Base-by-base conservation (phyloP, 768 basidiomycete genomes). In the Suillus plorans region DNA sequence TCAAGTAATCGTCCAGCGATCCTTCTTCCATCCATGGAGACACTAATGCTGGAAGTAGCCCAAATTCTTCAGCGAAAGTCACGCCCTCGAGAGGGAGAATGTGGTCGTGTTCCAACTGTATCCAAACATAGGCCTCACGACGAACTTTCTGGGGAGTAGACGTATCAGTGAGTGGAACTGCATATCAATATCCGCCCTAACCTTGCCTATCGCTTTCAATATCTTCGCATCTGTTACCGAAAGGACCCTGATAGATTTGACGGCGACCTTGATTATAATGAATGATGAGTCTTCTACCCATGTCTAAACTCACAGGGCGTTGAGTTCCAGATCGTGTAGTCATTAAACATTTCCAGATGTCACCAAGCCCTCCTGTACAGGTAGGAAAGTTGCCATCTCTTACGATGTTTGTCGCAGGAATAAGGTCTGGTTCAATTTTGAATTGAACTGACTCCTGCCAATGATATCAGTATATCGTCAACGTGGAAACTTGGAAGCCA, bases 81-180 rank as follows among this genome's bases (percentile, higher is more conserved):
- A 37, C 63, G 8, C 77, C 76, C n/a, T 75, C 70, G 49, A 77
- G 73, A 0, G 74, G 71, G 28, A 77, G 72, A 45, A 77, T 71
- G 52, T 78, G 74, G 22, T 39, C 64, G 60, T 74, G 74, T 16
- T 66, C 63, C 20, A 77, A 64, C 18, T 72, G 72, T 52, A 74
- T 64, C 76, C 74, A 78, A 10, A 77, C 63, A 22, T 78, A 64
- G 39, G 73, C 71, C 64, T 77, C 77, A 47, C 70, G 68, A 37
- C 66, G 69, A 56, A 77, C 72, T 60, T 64, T 66, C 76, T 77
- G 47, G 42, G 2, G 59, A 69, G 66, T 0, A 34, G 47, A 65
- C 18, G 4, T 5, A 57, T 14, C n/a, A 37, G 36, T 7, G 39
- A 28, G 5, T 18, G 18, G 10, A 49, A 57, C 18, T 13, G 47